Evolutionary conservation across 2,329 filamentous ascomycete species (phyloP).

Genomic region (Clathrospora elynae): DNA sequence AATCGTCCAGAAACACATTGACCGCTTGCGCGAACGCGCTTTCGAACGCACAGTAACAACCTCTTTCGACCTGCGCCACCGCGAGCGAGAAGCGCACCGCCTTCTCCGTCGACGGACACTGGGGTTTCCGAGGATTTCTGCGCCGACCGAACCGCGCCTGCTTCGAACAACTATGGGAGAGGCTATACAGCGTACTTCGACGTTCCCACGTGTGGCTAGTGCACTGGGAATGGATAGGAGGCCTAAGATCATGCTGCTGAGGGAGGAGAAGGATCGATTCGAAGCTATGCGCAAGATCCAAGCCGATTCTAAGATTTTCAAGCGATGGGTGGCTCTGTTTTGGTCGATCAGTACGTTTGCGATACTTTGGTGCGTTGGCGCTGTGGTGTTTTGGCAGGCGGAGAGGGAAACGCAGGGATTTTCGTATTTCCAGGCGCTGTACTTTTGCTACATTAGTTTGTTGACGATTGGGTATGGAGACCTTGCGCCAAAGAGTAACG

Average conservation of each 20-base stretch:
- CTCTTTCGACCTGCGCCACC: conserved; percentile 55
- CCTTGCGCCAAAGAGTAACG: conserved; percentile 73
- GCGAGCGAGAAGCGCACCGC: conserved; percentile 33
- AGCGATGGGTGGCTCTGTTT: conserved; percentile 74
- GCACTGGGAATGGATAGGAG: conserved; percentile 28
- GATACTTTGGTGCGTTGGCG: conserved; percentile 79
- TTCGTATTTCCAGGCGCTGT: conserved; percentile 80
- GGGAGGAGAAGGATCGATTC: conserved; percentile 70
- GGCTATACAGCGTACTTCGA: conserved; percentile 6
- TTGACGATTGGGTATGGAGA: conserved; percentile 90
- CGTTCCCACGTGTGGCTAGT: conserved; percentile 14
- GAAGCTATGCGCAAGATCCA: conserved; percentile 83
- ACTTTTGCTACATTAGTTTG: conserved; percentile 83
- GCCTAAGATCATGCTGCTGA: conserved; percentile 60
- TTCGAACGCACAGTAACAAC: conserved; percentile 60
- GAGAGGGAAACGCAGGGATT: conserved; percentile 61
- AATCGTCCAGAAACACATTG: conserved; percentile 64
- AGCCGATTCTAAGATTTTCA: conserved; percentile 64
- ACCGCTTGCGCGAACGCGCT: conserved; percentile 60
- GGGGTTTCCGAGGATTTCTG: conserved; percentile 30
- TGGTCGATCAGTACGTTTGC: conserved; percentile 72
- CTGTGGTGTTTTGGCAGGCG: conserved; percentile 71
- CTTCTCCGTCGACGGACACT: conserved; percentile 26
- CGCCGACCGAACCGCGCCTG: conserved; percentile 29
- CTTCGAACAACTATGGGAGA: conserved; percentile 31